These are phyloP conservation scores for Lentinula aciculospora DNA, from an alignment of 768 basidiomycete species.

Conservation along the genomic window DNA sequence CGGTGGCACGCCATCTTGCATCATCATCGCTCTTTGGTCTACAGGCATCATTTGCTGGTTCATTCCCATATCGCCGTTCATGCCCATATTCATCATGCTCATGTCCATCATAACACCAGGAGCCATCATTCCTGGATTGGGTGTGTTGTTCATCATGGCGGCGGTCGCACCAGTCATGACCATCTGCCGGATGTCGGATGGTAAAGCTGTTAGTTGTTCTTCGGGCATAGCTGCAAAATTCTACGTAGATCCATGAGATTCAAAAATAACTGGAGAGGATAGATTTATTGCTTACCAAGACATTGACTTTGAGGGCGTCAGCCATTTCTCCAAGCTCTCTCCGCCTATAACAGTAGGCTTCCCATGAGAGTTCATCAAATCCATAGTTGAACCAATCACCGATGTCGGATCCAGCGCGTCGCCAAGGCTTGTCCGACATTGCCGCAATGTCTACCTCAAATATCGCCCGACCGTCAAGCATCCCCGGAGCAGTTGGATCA, in stretches of 20 bases:
- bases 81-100: conserved; percentile 62
- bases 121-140: conserved; percentile 53
- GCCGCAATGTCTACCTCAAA: conserved; percentile 78
- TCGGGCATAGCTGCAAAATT: conserved; percentile 81
- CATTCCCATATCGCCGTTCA: conserved; percentile 67
- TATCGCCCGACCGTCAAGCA: conserved; percentile 71
- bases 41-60: conserved; percentile 51
- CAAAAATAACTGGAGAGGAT: background rate
- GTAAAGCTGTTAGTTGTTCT: conserved; percentile 71
- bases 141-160: conserved; percentile 60
- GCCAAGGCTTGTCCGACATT: conserved; percentile 83
- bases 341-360: conserved; percentile 83
- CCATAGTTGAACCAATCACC: conserved; percentile 99
- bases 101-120: conserved; percentile 80
- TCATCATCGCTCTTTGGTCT: conserved; percentile 23
- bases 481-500: conserved; percentile 61
- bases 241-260: conserved; percentile 27
- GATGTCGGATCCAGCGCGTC: conserved; percentile 85
- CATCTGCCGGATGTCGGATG: conserved; percentile 80
- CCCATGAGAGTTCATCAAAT: conserved; percentile 96
- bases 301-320: conserved; percentile 74
- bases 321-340: conserved; percentile 78
- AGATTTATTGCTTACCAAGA: conserved; percentile 55
- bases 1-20: conserved; percentile 25
- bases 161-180: conserved; percentile 79